phyloP scores from a whole-genome alignment of 257 asterid genomes.

The Penstemon eatonii region DNA sequence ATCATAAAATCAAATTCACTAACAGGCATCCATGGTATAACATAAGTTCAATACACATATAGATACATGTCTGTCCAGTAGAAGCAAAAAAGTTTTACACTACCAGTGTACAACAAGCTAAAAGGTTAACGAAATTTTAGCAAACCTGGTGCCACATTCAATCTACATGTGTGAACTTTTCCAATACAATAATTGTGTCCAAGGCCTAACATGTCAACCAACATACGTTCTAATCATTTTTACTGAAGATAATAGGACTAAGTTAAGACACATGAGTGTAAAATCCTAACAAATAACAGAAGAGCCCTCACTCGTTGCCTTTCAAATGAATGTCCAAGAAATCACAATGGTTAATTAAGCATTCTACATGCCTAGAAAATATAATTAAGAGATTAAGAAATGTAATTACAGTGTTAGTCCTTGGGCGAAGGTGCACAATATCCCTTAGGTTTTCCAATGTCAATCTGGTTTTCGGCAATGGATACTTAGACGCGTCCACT shows the following conservation, averaged over 20 bases:
- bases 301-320: too few relatives aligned
- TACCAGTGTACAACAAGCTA: not conserved
- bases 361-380: too few relatives aligned
- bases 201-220: too few relatives aligned
- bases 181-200: too few relatives aligned
- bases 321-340: too few relatives aligned
- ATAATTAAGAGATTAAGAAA: not conserved
- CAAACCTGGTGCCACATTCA: not conserved
- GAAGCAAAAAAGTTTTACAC: not conserved
- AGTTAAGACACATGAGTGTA: not conserved
- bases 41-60: not conserved
- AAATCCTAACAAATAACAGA: not conserved
- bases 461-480: slow-evolving; percentile 78
- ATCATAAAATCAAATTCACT: not conserved
- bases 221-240: too few relatives aligned
- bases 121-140: not conserved
- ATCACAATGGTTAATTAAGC: too few relatives aligned
- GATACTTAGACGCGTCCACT: slow-evolving; percentile 84
- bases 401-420: slow-evolving; percentile 76
- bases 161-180: not conserved
- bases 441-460: slow-evolving; percentile 81
- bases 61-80: not conserved
- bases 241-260: too few relatives aligned
- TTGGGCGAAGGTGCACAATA: slow-evolving; percentile 76
- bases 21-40: not conserved